Evolutionary conservation across 2,329 filamentous ascomycete species (phyloP), one percentile per base, ranked within the genome.

Genomic region (Venturia aucupariae): DNA sequence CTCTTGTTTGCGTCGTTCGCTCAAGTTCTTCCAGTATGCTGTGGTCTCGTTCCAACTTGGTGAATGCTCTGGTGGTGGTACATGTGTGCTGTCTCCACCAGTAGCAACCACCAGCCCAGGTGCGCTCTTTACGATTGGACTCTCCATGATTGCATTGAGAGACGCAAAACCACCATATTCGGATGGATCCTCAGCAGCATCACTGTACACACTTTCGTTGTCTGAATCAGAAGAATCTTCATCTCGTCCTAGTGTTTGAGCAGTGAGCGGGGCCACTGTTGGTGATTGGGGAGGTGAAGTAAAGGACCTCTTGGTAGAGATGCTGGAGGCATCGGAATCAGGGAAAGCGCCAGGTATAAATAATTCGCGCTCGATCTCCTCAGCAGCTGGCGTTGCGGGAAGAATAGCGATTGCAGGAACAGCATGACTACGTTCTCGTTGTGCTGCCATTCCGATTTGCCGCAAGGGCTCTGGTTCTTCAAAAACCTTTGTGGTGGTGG

Each of bases 111-210:
- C 22, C 4, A 67, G 64, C 17, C 46, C 24, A 44, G 35, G 46
- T 24, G 68, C 39, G 65, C 65, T 51, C 69, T 67, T n/a, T 69
- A 71, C 67, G 1, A 79, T 69, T 3, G 88, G 85, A 59, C 81
- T 85, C 24, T 86, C 83, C 1, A 90, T 81, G 10, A 92, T 83
- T 13, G 89, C 89, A 73, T 92, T 82, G 8, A 92, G 79, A 4
- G 88, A 92, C 70, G 85, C 80, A 70, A 90, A 92, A 0, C 87
- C 89, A 59, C 84, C 83, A 2, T 82, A 82, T 46, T 88, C 86
- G 17, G 90, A 86, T 0, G 84, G 84, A 66, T 91, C 87, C 74
- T 92, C 90, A 63, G 87, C 87, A 0, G 89, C 89, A 74, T 92
- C 90, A 68, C 87, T 90, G 71, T 90, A 92, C 30, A 90, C 81